Evolutionary conservation across 2,329 filamentous ascomycete species (phyloP).

Genomic region (Fusarium sp.): DNA sequence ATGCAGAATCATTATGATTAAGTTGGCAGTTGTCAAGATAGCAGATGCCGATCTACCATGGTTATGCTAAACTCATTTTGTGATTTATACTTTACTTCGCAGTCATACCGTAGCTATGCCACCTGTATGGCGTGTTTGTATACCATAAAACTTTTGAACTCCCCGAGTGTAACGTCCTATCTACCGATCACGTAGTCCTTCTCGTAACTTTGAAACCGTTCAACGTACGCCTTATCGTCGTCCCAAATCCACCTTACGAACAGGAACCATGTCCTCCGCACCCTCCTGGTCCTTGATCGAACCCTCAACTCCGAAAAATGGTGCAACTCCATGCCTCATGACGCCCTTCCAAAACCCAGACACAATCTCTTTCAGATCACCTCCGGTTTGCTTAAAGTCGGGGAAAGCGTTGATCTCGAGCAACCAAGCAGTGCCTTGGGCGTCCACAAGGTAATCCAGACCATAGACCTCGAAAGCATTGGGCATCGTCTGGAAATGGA

Average conservation of each 20-base stretch:
- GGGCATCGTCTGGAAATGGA: constrained; percentile 91
- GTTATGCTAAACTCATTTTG: constrained; percentile 1
- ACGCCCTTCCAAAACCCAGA: constrained; percentile 82
- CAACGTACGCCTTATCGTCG: constrained; percentile 48
- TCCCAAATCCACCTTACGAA: constrained; percentile 67
- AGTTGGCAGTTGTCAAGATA: background rate
- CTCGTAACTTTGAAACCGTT: background rate
- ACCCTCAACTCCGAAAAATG: constrained; percentile 71
- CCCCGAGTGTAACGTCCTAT: constrained; percentile 1
- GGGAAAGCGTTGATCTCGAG: constrained; percentile 97
- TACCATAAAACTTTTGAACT: constrained; percentile 31
- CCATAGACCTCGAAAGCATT: constrained; percentile 95
- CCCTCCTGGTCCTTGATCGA: constrained; percentile 44
- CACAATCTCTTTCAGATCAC: constrained; percentile 79
- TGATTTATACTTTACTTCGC: background rate
- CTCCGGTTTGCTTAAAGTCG: constrained; percentile 94
- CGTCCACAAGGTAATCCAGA: constrained; percentile 88
- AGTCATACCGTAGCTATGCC: background rate
- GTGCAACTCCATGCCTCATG: constrained; percentile 73
- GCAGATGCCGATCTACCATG: background rate
- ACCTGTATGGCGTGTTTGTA: constrained; percentile 5
- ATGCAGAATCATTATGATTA: background rate
- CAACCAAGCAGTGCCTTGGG: constrained; percentile 74
- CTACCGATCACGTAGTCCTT: background rate
- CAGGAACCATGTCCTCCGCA: constrained; percentile 63